A percentile compares a stretch with the other conserved stretches of the same genome.
phyloP scores from a whole-genome alignment of 768 basidiomycete genomes.

The Boletus rubroflammeus region DNA sequence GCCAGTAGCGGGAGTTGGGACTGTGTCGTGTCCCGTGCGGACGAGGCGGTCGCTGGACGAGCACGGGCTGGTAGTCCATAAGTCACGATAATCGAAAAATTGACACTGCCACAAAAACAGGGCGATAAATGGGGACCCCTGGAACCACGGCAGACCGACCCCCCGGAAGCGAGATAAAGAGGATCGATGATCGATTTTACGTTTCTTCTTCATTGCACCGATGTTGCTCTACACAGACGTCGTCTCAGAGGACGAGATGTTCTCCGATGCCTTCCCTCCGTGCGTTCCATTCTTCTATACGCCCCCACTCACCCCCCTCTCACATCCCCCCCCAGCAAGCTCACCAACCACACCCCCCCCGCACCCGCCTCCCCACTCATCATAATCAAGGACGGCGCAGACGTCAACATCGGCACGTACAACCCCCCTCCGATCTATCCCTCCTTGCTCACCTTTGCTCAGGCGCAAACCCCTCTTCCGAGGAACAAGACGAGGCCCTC shows the following conservation, averaged over 20 bases:
- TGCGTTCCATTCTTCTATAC: constrained; percentile 36
- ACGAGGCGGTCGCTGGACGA: constrained; percentile 56
- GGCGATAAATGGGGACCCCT: too few species aligned
- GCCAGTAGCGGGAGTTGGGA: constrained; percentile 80
- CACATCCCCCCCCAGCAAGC: constrained; percentile 52
- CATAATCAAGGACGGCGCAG: constrained; percentile 65
- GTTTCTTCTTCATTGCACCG: constrained; percentile 17
- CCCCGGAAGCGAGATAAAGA: constrained; percentile 21
- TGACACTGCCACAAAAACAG: background rate
- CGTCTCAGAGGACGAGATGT: constrained; percentile 83
- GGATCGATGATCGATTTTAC: constrained; percentile 10
- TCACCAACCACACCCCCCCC: constrained; percentile 71
- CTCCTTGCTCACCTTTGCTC: constrained; percentile 7
- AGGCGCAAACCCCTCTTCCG: constrained; percentile 93
- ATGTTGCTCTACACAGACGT: constrained; percentile 79
- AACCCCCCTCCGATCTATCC: background rate
- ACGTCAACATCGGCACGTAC: constrained; percentile 81
- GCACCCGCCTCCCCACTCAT: constrained; percentile 84
- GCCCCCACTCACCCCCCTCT: constrained; percentile 6
- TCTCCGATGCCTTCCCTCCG: constrained; percentile 91
- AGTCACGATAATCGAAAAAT: too few species aligned
- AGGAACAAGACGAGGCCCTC: constrained; percentile 77
- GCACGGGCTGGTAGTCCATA: constrained; percentile 83
- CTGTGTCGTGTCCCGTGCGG: constrained; percentile 57
- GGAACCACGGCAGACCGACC: too few species aligned